Conservation (phyloP, 495 filamentous ascomycete genomes). For the Sphaerosporella brunnea region DNA sequence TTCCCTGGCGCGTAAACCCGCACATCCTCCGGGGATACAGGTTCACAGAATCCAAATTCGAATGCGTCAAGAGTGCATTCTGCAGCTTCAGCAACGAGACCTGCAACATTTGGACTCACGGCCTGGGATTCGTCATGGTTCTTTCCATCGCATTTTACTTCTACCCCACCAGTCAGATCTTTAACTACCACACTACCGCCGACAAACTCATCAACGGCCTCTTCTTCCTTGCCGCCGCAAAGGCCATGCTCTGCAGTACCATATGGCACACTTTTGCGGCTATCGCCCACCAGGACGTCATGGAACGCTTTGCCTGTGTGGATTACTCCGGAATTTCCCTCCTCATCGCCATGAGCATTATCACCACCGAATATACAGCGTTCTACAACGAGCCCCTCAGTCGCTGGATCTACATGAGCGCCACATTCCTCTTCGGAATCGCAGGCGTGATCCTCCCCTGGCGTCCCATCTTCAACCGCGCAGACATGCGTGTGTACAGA, state of each 20-base stretch:
- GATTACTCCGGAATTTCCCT: constrained; percentile 97
- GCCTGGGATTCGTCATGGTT: constrained; percentile 70
- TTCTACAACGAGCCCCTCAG: constrained; percentile 92
- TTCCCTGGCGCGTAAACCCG: constrained; percentile 88
- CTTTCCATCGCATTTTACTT: constrained; percentile 88
- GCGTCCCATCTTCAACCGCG: constrained; percentile 87
- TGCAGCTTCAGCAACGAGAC: constrained; percentile 64
- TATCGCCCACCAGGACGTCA: constrained; percentile 69
- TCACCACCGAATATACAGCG: constrained; percentile 95
- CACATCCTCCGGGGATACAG: constrained; percentile 84
- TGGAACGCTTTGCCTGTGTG: constrained; percentile 94
- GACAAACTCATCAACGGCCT: constrained; percentile 78
- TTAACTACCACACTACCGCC: constrained; percentile 63
- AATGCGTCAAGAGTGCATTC: constrained; percentile 70
- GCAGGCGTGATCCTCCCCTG: constrained; percentile 85
- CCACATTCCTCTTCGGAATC: constrained; percentile 65
- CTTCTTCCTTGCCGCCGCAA: constrained; percentile 94
- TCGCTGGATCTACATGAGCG: constrained; percentile 69
- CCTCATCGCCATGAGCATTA: constrained; percentile 88
- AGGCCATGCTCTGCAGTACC: constrained; percentile 85
- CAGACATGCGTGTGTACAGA: constrained; percentile 78
- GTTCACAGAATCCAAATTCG: constrained; percentile 73
- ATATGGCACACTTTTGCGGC: constrained; percentile 98
- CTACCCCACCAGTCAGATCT: constrained; percentile 74
- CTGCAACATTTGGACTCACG: constrained; percentile 96